phyloP scores from a whole-genome alignment of 345 rosid genomes.

The Ailanthus altissimus region DNA sequence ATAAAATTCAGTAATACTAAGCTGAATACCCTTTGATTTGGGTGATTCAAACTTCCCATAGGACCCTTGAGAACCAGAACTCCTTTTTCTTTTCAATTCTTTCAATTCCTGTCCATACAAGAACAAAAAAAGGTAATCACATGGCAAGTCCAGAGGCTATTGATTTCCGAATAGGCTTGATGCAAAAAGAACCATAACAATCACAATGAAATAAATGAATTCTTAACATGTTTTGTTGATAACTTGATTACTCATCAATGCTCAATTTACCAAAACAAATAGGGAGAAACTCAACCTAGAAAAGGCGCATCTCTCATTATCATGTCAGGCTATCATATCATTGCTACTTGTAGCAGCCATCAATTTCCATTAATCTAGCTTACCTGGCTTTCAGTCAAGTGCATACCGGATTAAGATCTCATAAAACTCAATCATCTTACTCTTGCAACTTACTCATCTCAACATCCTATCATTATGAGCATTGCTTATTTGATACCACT shows the following conservation, averaged over 20 bases:
- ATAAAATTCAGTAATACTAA: conserved; percentile 72
- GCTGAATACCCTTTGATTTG: conserved; percentile 56
- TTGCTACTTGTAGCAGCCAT: conserved; percentile 5
- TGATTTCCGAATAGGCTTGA: conserved; percentile 18
- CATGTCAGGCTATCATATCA: neutral
- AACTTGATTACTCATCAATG: neutral
- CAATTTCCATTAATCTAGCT: neutral
- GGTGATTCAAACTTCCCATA: conserved; percentile 34
- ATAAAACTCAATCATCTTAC: neutral
- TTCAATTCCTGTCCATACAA: conserved; percentile 46
- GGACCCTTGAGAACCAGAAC: conserved; percentile 32
- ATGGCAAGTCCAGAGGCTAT: conserved; percentile 9
- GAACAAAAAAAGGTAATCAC: conserved; percentile 22
- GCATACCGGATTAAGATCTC: too few species aligned
- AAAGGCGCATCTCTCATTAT: neutral
- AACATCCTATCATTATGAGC: neutral
- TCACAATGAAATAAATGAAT: neutral
- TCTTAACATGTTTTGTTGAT: neutral
- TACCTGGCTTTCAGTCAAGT: neutral
- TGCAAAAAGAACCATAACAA: neutral
- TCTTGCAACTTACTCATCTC: neutral
- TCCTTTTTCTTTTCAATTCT: conserved; percentile 50
- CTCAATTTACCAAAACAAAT: neutral
- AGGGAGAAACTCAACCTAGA: neutral
- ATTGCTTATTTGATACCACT: neutral